Base-by-base conservation (phyloP, 768 basidiomycete species). In the Candolleomyces efflorescens region DNA sequence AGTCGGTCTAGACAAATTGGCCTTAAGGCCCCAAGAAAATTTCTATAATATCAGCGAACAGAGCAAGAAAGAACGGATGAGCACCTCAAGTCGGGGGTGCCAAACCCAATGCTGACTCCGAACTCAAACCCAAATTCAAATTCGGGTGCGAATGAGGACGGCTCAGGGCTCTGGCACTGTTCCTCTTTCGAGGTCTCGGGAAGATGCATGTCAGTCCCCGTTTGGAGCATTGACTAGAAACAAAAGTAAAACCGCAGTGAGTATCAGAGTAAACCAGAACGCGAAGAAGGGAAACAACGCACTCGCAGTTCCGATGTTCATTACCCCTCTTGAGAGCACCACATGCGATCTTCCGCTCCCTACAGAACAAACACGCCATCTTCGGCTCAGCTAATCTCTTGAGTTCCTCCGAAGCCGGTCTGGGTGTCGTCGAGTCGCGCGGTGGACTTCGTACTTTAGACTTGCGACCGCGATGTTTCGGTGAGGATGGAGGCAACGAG, bases 281-380 rank as follows among this genome's bases (percentile, higher is more conserved):
- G n/a, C n/a, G n/a, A 1, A 6, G 18, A 43, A 43, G 18, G 15
- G 2, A 13, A 43, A 7, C n/a, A n/a, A 43, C 18, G 41, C 15
- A 43, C 18, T 17, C 41, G 41, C 18, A 43, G 17, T 43, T 43
- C 3, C 11, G 6, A 32, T 32, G 6, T 32, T 32, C 32, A 32
- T 32, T 32, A 32, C 32, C 32, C 11, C 32, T 20, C 18, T 43
- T 43, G 6, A 43, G 41, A 43, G 46, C 46, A 6, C 59, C 59
- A 38, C 59, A 60, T 11, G 59, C 59, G n/a, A 60, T 60, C 46
- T 60, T 60, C 1, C 59, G 55, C 18, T 60, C 59, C 9, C 59
- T 55, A 22, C 59, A 60, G 22, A 60, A 60, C n/a, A 60, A 39
- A 24, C 59, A 60, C 3, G 59, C 59, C 15, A 56, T 20, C 24